Evolutionary conservation across 2,329 filamentous ascomycete genomes (phyloP).

Genomic region (Scedosporium minutisporum): DNA sequence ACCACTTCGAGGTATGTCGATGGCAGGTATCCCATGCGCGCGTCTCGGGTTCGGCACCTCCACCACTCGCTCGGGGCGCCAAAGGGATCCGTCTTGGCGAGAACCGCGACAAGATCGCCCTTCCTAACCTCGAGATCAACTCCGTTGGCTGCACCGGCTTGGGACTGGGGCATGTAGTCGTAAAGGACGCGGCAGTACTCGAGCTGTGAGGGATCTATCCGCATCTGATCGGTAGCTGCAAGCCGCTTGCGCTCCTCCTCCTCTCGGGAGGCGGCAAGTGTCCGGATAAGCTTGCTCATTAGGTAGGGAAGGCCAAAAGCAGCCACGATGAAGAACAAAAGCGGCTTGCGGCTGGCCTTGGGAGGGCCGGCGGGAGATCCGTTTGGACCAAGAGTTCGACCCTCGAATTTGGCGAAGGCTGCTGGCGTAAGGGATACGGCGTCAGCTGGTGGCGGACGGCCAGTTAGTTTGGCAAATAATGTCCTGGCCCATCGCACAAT

Average conservation of each 20-base stretch:
- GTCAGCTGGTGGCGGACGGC: slow-evolving; percentile 79
- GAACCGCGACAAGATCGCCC: slow-evolving; percentile 87
- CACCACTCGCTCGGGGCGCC: slow-evolving; percentile 95
- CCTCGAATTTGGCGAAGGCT: slow-evolving; percentile 83
- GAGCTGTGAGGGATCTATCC: slow-evolving; percentile 77
- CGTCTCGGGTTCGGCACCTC: slow-evolving; percentile 84
- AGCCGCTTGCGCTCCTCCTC: slow-evolving; percentile 62
- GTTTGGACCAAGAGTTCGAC: slow-evolving; percentile 40
- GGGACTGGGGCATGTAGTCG: slow-evolving; percentile 79
- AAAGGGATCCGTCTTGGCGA: slow-evolving; percentile 85
- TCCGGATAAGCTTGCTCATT: slow-evolving; percentile 90
- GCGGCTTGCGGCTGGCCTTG: slow-evolving; percentile 83
- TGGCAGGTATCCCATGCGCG: slow-evolving; percentile 83
- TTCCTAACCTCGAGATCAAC: slow-evolving; percentile 89
- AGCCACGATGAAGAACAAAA: slow-evolving; percentile 89
- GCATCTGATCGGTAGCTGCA: slow-evolving; percentile 33
- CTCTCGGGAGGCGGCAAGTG: slow-evolving; percentile 74
- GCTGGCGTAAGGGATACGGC: slow-evolving; percentile 80
- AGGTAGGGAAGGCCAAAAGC: slow-evolving; percentile 93
- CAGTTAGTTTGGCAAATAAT: slow-evolving; percentile 83
- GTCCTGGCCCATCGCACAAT: slow-evolving; percentile 91
- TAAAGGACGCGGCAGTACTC: slow-evolving; percentile 94
- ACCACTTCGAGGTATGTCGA: slow-evolving; percentile 79
- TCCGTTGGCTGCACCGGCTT: slow-evolving; percentile 44
- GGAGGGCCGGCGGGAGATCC: slow-evolving; percentile 49